These are phyloP conservation scores for Picochlorum sp. DNA, from an alignment of 139 green algal genomes.

Conservation along the genomic window DNA sequence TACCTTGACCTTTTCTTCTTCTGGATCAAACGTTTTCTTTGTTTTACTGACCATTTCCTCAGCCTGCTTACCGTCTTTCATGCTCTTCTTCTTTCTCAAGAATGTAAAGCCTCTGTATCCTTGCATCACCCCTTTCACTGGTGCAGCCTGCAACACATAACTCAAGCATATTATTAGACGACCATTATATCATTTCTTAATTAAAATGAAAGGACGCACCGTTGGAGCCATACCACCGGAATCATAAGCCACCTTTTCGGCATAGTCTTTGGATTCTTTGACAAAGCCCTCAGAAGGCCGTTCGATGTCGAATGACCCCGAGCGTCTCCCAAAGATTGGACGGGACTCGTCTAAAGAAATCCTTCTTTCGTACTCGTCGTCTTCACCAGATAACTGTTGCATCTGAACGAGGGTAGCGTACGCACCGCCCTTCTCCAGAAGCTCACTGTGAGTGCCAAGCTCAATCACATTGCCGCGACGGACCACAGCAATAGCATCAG, in stretches of 20 bases:
- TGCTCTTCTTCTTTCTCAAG: background rate
- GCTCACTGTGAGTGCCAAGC: conserved; percentile 51
- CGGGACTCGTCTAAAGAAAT: background rate
- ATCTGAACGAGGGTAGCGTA: conserved; percentile 62
- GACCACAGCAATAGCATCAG: conserved; percentile 53
- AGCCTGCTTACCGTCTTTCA: background rate
- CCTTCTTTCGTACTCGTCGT: background rate
- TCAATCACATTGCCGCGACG: conserved; percentile 43
- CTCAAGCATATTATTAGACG: too few relatives aligned
- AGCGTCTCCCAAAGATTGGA: background rate
- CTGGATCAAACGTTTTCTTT: background rate
- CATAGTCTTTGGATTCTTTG: too few relatives aligned
- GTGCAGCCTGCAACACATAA: too few relatives aligned
- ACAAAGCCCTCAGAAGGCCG: too few relatives aligned
- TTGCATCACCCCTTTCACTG: too few relatives aligned
- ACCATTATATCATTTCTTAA: too few relatives aligned
- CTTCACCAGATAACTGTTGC: conserved; percentile 32
- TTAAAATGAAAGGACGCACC: too few relatives aligned
- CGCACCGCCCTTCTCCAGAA: conserved; percentile 37
- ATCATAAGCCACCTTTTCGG: too few relatives aligned
- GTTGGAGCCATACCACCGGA: too few relatives aligned
- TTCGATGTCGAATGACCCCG: background rate
- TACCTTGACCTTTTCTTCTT: background rate
- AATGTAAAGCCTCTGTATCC: too few relatives aligned
- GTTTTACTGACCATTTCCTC: too few relatives aligned